A percentile compares a stretch with the other conserved stretches of the same genome.
Conservation (phyloP, 805 yeast genomes). For the Candida xyloterini region DNA sequence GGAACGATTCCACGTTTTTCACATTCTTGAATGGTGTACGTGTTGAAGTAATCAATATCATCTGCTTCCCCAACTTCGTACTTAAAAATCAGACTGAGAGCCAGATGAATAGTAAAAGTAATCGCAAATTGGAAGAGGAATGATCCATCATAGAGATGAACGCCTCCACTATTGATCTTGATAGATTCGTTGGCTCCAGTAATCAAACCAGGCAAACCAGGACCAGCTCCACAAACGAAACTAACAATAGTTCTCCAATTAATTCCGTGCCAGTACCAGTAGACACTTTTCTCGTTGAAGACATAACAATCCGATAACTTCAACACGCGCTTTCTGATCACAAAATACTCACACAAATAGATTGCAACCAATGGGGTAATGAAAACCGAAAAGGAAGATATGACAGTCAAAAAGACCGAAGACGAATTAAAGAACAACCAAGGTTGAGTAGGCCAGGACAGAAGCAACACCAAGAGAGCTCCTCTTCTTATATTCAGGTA, state of each 20-base stretch:
- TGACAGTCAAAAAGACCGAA: conserved; percentile 33
- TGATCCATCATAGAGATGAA: conserved; percentile 42
- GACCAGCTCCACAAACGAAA: conserved; percentile 41
- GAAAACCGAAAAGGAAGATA: conserved; percentile 35
- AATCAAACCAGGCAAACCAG: conserved; percentile 49
- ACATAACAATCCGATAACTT: conserved; percentile 41
- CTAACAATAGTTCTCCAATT: conserved; percentile 41
- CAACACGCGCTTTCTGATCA: conserved; percentile 38
- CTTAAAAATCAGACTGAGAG: conserved; percentile 30
- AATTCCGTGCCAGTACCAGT: conserved; percentile 39
- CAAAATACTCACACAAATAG: conserved; percentile 36
- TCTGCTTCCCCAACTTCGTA: conserved; percentile 30
- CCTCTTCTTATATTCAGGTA: conserved; percentile 46
- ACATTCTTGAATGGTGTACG: conserved; percentile 34
- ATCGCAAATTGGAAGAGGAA: conserved; percentile 40
- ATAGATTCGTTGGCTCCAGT: conserved; percentile 26
- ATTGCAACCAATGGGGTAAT: conserved; percentile 40
- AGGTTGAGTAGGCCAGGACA: conserved; percentile 40
- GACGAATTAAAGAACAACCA: conserved; percentile 40
- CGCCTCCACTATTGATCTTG: conserved; percentile 34
- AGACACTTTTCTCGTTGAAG: conserved; percentile 26
- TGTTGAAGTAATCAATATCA: conserved; percentile 29
- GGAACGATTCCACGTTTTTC: conserved; percentile 29
- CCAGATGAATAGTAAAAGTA: conserved; percentile 38
- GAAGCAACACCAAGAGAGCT: conserved; percentile 36